Percentiles rank a stretch among this genome's conserved stretches.
Evolutionary conservation across 2,329 filamentous ascomycete species (phyloP).

Genomic region (Colletotrichum eleusines): DNA sequence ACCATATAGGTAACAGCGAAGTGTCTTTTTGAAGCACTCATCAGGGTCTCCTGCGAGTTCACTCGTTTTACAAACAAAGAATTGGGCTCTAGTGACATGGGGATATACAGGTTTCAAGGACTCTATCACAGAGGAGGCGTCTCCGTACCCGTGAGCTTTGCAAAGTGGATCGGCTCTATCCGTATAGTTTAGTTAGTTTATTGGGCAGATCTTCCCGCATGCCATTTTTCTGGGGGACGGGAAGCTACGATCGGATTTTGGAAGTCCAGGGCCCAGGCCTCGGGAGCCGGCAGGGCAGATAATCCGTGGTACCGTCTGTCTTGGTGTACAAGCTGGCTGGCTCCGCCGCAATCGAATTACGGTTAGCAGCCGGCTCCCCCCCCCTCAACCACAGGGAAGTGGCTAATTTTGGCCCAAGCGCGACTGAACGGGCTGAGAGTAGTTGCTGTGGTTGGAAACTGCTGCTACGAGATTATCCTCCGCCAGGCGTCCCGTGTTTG

Average conservation of each 20-base stretch:
- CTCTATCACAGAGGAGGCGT: background rate
- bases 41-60: background rate
- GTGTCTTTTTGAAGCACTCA: too few species aligned
- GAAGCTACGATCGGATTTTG: slow-evolving; percentile 31
- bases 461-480: slow-evolving; percentile 37
- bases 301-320: slow-evolving; percentile 9
- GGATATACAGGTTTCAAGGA: slow-evolving; percentile 18
- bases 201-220: slow-evolving; percentile 37
- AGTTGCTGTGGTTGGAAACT: slow-evolving; percentile 26
- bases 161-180: slow-evolving; percentile 7
- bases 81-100: slow-evolving; percentile 30
- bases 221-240: slow-evolving; percentile 25
- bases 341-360: slow-evolving; percentile 7
- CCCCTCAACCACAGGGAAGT: slow-evolving; percentile 27
- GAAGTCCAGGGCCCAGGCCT: slow-evolving; percentile 29
- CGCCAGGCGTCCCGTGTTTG: slow-evolving; percentile 30
- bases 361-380: slow-evolving; percentile 11
- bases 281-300: slow-evolving; percentile 22
- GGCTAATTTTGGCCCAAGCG: slow-evolving; percentile 33
- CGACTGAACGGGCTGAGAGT: slow-evolving; percentile 28
- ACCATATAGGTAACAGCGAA: background rate
- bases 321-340: background rate
- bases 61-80: background rate
- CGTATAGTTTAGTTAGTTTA: background rate
- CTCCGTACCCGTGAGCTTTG: slow-evolving; percentile 8